These are phyloP conservation scores for Fusarium austroafricanum DNA, from an alignment of 2,329 filamentous ascomycete genomes.

Conservation along the genomic window DNA sequence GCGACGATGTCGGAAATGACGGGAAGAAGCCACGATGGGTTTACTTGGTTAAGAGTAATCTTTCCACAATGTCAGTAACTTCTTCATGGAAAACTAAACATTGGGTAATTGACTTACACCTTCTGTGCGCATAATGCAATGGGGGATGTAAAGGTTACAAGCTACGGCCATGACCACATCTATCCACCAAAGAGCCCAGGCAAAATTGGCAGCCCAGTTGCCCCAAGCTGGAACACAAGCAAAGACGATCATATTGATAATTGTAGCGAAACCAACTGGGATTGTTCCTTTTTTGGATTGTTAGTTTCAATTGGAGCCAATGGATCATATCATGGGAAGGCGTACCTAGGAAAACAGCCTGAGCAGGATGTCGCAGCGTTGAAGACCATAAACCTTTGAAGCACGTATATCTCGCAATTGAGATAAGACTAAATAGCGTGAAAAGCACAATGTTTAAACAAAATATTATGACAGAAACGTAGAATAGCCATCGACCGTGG, in stretches of 20 bases:
- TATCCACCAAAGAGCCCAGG: conserved; percentile 66
- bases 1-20: conserved; percentile 72
- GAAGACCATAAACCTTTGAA: conserved; percentile 70
- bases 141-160: conserved; percentile 61
- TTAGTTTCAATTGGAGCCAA: conserved; percentile 44
- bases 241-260: conserved; percentile 69
- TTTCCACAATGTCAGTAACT: background rate
- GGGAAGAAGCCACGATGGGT: conserved; percentile 70
- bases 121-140: conserved; percentile 54
- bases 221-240: conserved; percentile 70
- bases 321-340: background rate
- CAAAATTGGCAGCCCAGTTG: conserved; percentile 59
- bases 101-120: conserved; percentile 50
- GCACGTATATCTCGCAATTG: conserved; percentile 66
- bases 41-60: conserved; percentile 57
- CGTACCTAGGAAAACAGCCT: conserved; percentile 55
- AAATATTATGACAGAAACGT: conserved; percentile 67
- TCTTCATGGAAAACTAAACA: conserved; percentile 48
- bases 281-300: conserved; percentile 61
- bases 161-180: conserved; percentile 60
- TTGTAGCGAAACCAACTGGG: conserved; percentile 72
- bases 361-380: conserved; percentile 71
- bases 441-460: conserved; percentile 67
- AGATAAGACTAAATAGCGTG: conserved; percentile 60
- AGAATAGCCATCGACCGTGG: conserved; percentile 64